A percentile compares a stretch with the other conserved stretches of the same genome.
phyloP scores from a whole-genome alignment of 2,329 filamentous ascomycete genomes.

The Arthrobotrys sinensis region DNA sequence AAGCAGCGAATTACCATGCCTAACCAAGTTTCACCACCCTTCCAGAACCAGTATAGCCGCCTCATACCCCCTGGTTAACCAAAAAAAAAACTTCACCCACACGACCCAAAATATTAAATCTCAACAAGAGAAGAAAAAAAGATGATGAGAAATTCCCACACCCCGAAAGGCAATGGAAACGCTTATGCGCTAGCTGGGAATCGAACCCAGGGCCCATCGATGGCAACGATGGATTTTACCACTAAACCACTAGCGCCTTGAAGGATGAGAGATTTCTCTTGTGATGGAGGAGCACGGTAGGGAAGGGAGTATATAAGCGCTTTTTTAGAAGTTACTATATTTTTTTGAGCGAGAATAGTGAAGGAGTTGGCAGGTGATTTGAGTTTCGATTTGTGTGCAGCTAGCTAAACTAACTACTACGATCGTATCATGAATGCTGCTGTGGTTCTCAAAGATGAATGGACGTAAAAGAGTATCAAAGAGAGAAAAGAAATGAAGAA shows the following conservation, averaged over 20 bases:
- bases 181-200: constrained; percentile 64
- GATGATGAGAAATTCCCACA: neutral
- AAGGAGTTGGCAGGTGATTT: too few species aligned
- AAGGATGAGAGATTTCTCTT: neutral
- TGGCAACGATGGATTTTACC: constrained; percentile 73
- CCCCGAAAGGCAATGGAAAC: constrained; percentile 15
- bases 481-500: constrained; percentile 3
- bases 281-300: constrained; percentile 4
- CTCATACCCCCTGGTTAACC: constrained; percentile 8
- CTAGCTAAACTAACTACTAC: neutral
- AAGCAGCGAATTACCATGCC: neutral
- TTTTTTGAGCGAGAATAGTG: too few species aligned
- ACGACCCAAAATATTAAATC: neutral
- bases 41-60: constrained; percentile 17
- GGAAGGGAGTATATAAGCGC: constrained; percentile 21
- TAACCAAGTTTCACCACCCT: constrained; percentile 1
- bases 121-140: neutral
- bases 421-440: neutral
- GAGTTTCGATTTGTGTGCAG: neutral
- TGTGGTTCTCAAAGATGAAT: neutral
- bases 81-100: neutral
- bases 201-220: constrained; percentile 72
- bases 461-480: constrained; percentile 8
- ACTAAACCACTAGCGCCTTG: constrained; percentile 69
- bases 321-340: too few species aligned